Evolutionary conservation across 2,329 filamentous ascomycete species (phyloP).

Genomic region (Sclerotinia subarctica): DNA sequence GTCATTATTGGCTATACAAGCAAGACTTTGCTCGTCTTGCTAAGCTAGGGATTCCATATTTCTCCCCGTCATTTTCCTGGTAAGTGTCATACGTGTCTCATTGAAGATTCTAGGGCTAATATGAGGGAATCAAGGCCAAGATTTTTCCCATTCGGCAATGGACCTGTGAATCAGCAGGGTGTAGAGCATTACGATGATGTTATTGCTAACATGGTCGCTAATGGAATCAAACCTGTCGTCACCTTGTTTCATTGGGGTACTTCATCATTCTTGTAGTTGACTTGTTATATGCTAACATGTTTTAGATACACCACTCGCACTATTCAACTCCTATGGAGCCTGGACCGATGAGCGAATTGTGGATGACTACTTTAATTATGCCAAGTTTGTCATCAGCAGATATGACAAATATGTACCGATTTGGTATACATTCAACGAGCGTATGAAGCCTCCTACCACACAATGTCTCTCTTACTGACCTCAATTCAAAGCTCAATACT

Average conservation of each 20-base stretch:
- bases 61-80: conserved; percentile 42
- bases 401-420: conserved; percentile 51
- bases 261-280: neutral
- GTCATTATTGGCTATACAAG: conserved; percentile 55
- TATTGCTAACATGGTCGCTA: conserved; percentile 48
- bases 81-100: neutral
- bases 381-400: conserved; percentile 49
- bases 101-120: neutral
- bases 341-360: conserved; percentile 48
- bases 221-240: conserved; percentile 49
- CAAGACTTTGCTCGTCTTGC: conserved; percentile 54
- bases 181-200: conserved; percentile 54
- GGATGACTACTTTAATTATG: conserved; percentile 53
- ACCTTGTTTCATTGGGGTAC: conserved; percentile 45
- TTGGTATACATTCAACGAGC: conserved; percentile 57
- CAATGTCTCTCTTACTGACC: conserved; percentile 22
- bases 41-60: conserved; percentile 51
- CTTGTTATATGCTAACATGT: conserved; percentile 1
- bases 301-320: conserved; percentile 33
- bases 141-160: conserved; percentile 50
- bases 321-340: conserved; percentile 44
- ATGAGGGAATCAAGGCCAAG: conserved; percentile 34
- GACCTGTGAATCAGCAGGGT: conserved; percentile 50
- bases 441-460: conserved; percentile 32
- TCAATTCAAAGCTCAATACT: conserved; percentile 41